Evolutionary conservation across 2,329 filamentous ascomycete genomes (phyloP).

Genomic region (Penicillium sp.): DNA sequence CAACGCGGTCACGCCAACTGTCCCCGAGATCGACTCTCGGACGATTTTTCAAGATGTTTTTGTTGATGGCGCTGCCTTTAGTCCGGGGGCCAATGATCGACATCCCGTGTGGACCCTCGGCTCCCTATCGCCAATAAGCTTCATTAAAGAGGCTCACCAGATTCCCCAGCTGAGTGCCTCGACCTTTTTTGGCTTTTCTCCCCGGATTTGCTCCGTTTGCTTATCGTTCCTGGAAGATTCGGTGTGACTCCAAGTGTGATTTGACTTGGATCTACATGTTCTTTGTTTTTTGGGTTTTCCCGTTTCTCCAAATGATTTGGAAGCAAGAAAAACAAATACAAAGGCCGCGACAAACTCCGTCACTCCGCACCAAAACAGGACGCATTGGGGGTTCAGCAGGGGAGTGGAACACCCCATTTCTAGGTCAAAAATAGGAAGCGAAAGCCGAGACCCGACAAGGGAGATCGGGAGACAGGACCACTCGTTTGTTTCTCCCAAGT

Average conservation of each 20-base stretch:
- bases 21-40: conserved; percentile 6
- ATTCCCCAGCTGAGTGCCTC: conserved; percentile 10
- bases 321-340: neutral
- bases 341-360: neutral
- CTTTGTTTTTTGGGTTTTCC: neutral
- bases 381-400: neutral
- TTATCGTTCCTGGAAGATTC: neutral
- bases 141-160: conserved; percentile 6
- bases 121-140: conserved; percentile 9
- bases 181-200: neutral
- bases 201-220: neutral
- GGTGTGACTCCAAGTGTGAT: neutral
- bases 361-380: neutral
- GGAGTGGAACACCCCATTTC: neutral
- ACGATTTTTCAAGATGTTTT: conserved; percentile 3
- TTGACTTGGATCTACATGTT: too few species aligned
- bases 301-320: neutral
- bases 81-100: conserved; percentile 12
- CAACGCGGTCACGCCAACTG: neutral
- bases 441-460: conserved; percentile 3
- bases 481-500: neutral
- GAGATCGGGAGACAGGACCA: neutral
- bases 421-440: neutral
- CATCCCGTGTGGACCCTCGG: conserved; percentile 7
- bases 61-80: neutral